These are phyloP conservation scores for Leccinellum luteum DNA, from an alignment of 768 basidiomycete species.

Conservation along the genomic window DNA sequence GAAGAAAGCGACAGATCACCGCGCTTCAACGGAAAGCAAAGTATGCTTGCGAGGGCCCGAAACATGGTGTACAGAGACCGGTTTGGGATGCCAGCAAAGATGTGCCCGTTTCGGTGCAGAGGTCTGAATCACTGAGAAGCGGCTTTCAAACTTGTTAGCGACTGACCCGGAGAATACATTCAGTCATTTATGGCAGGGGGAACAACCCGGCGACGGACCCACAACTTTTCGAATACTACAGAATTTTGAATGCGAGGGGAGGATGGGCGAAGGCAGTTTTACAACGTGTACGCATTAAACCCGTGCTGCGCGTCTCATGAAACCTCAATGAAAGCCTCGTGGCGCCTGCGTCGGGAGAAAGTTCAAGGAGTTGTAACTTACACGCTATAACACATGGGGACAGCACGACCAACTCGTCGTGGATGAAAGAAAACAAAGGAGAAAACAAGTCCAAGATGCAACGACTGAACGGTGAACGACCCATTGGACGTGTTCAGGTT, in stretches of 20 bases:
- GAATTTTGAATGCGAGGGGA: background rate
- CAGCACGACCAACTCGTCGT: background rate
- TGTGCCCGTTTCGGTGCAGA: background rate
- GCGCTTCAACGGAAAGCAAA: background rate
- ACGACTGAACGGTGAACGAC: too few species aligned
- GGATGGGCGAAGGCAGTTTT: background rate
- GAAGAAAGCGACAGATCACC: background rate
- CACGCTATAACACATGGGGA: background rate
- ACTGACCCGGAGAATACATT: background rate
- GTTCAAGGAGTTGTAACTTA: background rate
- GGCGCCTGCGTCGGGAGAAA: slow-evolving; percentile 4
- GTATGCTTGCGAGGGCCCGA: background rate
- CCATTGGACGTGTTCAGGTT: background rate
- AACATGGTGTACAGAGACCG: background rate
- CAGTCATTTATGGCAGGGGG: background rate
- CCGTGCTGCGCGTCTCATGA: background rate
- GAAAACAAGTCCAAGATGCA: background rate
- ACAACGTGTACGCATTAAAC: background rate
- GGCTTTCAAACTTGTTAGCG: background rate
- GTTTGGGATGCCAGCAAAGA: background rate
- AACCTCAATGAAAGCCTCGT: slow-evolving; percentile 8
- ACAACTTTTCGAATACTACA: background rate
- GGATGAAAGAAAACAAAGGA: background rate
- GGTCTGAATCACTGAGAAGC: background rate
- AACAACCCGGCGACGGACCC: background rate